Percentiles rank a stretch among this genome's conserved stretches.
phyloP scores from a whole-genome alignment of 768 basidiomycete species.

The Termitomyces sp. region DNA sequence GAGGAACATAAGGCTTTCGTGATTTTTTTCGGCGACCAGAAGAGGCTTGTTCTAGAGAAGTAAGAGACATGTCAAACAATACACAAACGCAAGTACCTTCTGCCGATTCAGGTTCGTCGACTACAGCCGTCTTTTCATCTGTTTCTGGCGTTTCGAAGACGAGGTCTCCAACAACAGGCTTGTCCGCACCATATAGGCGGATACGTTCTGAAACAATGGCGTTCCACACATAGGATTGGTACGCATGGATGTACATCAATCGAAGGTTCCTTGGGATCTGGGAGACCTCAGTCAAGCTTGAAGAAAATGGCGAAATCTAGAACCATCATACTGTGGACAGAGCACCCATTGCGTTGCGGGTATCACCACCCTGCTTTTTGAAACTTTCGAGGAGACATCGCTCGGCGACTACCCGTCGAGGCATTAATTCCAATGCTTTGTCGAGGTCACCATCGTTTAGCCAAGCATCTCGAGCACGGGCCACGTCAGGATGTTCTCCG shows the following conservation, averaged over 20 bases:
- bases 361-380: conserved; percentile 72
- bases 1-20: conserved; percentile 56
- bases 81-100: conserved; percentile 18
- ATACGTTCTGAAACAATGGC: conserved; percentile 93
- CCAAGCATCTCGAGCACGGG: conserved; percentile 81
- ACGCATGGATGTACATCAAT: conserved; percentile 97
- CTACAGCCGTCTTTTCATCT: conserved; percentile 26
- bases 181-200: conserved; percentile 63
- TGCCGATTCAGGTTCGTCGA: conserved; percentile 26
- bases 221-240: conserved; percentile 99
- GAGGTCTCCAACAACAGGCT: conserved; percentile 84
- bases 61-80: background rate
- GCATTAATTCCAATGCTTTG: conserved; percentile 80
- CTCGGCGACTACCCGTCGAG: conserved; percentile 89
- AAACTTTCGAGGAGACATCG: conserved; percentile 88
- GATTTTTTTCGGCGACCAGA: conserved; percentile 26
- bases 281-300: background rate
- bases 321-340: conserved; percentile 60
- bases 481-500: conserved; percentile 92
- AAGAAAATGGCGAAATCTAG: conserved; percentile 3
- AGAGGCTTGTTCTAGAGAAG: conserved; percentile 16
- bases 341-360: conserved; percentile 82
- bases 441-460: conserved; percentile 76
- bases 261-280: conserved; percentile 95
- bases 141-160: conserved; percentile 56